These are phyloP conservation scores for Camellia oleifera DNA, from an alignment of 179 eudicot species.

Conservation along the genomic window DNA sequence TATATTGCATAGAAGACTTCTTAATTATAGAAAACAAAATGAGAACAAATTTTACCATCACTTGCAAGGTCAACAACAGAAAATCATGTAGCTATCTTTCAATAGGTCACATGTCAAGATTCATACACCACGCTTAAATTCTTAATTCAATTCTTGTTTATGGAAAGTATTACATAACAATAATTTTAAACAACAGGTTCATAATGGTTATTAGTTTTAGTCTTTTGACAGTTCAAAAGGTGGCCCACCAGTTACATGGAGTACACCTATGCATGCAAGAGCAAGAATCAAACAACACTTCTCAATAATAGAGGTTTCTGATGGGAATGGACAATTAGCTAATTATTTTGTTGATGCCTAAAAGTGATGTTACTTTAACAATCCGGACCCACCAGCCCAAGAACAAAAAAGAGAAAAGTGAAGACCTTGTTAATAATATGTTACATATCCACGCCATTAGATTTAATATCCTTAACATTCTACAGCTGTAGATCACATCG, in stretches of 20 bases:
- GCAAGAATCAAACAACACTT: not conserved
- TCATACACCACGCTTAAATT: not conserved
- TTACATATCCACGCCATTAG: no score
- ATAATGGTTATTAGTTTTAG: not conserved
- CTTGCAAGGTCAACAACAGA: not conserved
- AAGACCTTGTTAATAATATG: no score
- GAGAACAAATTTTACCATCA: not conserved
- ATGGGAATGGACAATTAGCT: not conserved
- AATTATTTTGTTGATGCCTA: not conserved
- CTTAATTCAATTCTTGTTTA: not conserved
- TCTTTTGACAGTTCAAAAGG: not conserved
- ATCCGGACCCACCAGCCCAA: not conserved
- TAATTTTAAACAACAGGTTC: not conserved
- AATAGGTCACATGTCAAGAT: not conserved
- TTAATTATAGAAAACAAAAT: not conserved
- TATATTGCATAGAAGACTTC: not conserved
- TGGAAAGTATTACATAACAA: not conserved
- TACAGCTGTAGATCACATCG: not conserved
- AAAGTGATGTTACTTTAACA: not conserved
- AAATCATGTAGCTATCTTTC: slow-evolving; percentile 1
- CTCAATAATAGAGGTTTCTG: not conserved
- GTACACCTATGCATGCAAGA: not conserved
- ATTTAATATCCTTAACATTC: no score
- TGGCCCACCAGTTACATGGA: not conserved
- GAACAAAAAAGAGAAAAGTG: no score